A percentile compares a stretch with the other conserved stretches of the same genome.
phyloP scores from a whole-genome alignment of 1,139 yeast genomes.

The Casaregolazyma lundiana region DNA sequence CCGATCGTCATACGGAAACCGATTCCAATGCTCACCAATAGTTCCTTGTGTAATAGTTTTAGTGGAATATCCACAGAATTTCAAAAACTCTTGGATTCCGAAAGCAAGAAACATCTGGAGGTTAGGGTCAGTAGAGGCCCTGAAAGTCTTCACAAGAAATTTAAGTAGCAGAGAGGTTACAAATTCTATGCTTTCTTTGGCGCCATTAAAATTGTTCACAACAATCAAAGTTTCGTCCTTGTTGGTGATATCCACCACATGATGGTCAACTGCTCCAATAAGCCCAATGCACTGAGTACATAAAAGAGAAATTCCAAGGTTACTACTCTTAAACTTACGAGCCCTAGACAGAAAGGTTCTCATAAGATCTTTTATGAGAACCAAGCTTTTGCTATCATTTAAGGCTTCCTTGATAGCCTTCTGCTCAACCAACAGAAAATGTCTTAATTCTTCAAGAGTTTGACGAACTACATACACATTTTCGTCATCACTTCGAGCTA shows the following conservation, averaged over 20 bases:
- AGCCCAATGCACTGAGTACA: constrained; percentile 70
- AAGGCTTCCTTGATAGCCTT: constrained; percentile 40
- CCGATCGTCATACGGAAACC: constrained; percentile 62
- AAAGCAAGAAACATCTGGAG: constrained; percentile 80
- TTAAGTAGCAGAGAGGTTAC: constrained; percentile 62
- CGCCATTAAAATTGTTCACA: constrained; percentile 57
- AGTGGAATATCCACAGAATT: constrained; percentile 53
- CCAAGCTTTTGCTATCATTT: constrained; percentile 28
- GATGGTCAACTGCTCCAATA: constrained; percentile 75
- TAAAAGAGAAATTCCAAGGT: constrained; percentile 47
- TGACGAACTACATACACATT: constrained; percentile 76
- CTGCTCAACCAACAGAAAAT: constrained; percentile 48
- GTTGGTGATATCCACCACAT: constrained; percentile 44
- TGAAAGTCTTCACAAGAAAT: constrained; percentile 70
- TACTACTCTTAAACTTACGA: constrained; percentile 41
- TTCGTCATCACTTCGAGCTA: constrained; percentile 56
- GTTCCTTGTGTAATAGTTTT: constrained; percentile 9
- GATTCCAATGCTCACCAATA: constrained; percentile 46
- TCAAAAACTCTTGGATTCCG: constrained; percentile 82
- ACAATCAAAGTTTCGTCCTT: constrained; percentile 41
- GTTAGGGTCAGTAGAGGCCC: constrained; percentile 86
- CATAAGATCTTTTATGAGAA: constrained; percentile 43
- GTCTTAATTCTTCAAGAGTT: constrained; percentile 62
- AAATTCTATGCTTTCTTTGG: constrained; percentile 60
- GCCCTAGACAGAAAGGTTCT: constrained; percentile 57